Conservation (phyloP, 176 grass and related monocot species). For the Musa schizocarpa region DNA sequence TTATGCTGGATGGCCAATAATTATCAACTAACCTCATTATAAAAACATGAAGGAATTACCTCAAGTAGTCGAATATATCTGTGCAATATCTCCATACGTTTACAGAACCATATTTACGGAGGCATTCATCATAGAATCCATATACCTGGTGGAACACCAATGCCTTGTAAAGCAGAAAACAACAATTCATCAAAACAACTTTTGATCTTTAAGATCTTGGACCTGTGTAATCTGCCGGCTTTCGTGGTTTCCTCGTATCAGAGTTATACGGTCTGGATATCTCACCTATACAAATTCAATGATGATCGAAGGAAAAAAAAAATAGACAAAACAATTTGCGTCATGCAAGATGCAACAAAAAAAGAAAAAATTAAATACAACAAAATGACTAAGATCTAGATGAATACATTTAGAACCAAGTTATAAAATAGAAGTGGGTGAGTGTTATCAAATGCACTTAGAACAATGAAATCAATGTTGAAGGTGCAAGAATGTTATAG, state of each 20-base stretch:
- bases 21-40: slow-evolving; percentile 14
- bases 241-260: slow-evolving; percentile 98
- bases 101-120: slow-evolving; percentile 93
- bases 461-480: no score
- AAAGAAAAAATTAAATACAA: background rate
- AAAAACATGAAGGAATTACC: slow-evolving; percentile 34
- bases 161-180: slow-evolving; percentile 4
- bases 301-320: background rate
- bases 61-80: slow-evolving; percentile 97
- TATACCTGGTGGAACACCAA: slow-evolving; percentile 53
- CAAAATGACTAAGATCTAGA: background rate
- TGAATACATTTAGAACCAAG: no score
- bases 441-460: no score
- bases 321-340: background rate
- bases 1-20: background rate
- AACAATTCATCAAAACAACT: slow-evolving; percentile 8
- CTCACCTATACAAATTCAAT: slow-evolving; percentile 51
- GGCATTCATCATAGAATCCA: slow-evolving; percentile 97
- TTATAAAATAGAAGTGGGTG: no score
- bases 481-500: no score
- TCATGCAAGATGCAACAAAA: background rate
- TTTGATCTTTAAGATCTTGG: slow-evolving; percentile 13
- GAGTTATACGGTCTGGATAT: slow-evolving; percentile 95
- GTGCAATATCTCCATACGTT: slow-evolving; percentile 99
- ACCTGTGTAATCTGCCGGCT: slow-evolving; percentile 99